Conservation (phyloP, 2,329 filamentous ascomycete genomes). For the Colletotrichum cereale region DNA sequence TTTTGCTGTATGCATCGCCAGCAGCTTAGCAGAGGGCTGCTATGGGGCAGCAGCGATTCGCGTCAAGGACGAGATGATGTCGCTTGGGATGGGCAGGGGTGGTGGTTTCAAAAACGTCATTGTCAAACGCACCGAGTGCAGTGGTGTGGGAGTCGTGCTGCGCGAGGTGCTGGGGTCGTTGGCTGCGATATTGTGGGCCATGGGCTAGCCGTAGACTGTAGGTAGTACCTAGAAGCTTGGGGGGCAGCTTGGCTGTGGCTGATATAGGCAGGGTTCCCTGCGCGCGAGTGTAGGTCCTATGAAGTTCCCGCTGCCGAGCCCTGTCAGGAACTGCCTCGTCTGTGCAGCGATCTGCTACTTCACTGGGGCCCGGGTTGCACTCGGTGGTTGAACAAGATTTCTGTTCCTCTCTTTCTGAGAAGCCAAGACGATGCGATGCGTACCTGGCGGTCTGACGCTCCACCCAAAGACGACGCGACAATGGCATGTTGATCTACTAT, state of each 20-base stretch:
- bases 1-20: constrained; percentile 10
- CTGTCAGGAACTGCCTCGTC: constrained; percentile 30
- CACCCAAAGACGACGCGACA: constrained; percentile 4
- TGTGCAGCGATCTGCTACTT: constrained; percentile 37
- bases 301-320: constrained; percentile 31
- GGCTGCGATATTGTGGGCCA: constrained; percentile 31
- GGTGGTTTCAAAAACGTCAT: constrained; percentile 40
- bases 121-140: constrained; percentile 40
- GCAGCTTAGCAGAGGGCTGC: constrained; percentile 23
- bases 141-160: constrained; percentile 40
- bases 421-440: neutral
- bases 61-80: constrained; percentile 32
- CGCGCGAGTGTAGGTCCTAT: constrained; percentile 16
- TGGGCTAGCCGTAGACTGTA: too few relatives aligned
- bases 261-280: constrained; percentile 33
- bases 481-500: constrained; percentile 21
- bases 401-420: neutral
- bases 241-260: constrained; percentile 31
- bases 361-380: constrained; percentile 19
- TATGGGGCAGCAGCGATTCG: constrained; percentile 33
- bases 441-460: constrained; percentile 6
- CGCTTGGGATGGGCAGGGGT: constrained; percentile 32
- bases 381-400: constrained; percentile 12
- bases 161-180: constrained; percentile 31
- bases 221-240: constrained; percentile 39